A percentile compares a stretch with the other conserved stretches of the same genome.
Evolutionary conservation across 2,329 filamentous ascomycete genomes (phyloP).

Genomic region (Xylariaceae sp.): DNA sequence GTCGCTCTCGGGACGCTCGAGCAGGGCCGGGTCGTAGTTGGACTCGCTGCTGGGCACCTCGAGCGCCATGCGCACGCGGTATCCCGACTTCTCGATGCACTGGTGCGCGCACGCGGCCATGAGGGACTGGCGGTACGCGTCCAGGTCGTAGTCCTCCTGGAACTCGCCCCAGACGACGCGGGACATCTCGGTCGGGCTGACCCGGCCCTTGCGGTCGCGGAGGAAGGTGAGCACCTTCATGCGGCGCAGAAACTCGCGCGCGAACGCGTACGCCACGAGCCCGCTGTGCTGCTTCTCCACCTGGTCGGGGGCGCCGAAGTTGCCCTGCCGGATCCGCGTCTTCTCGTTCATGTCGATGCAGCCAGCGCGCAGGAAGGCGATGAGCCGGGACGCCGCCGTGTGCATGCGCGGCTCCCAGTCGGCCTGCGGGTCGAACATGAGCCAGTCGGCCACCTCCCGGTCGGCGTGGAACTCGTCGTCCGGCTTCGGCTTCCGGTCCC

Average conservation of each 20-base stretch:
- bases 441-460: slow-evolving; percentile 15
- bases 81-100: slow-evolving; percentile 19
- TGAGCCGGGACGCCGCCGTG: slow-evolving; percentile 9
- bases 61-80: slow-evolving; percentile 17
- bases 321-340: too few relatives aligned
- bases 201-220: background rate
- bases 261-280: slow-evolving; percentile 21
- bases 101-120: slow-evolving; percentile 22
- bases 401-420: slow-evolving; percentile 5
- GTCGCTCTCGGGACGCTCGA: slow-evolving; percentile 7
- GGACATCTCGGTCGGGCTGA: background rate
- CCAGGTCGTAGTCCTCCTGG: slow-evolving; percentile 21
- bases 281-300: slow-evolving; percentile 20
- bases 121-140: slow-evolving; percentile 19
- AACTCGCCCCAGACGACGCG: slow-evolving; percentile 21
- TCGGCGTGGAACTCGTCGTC: slow-evolving; percentile 9
- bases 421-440: slow-evolving; percentile 19
- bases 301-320: too few relatives aligned
- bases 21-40: slow-evolving; percentile 9
- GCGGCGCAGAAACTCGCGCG: slow-evolving; percentile 23
- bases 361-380: slow-evolving; percentile 15
- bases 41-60: slow-evolving; percentile 24
- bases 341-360: slow-evolving; percentile 12
- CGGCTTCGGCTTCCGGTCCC: background rate
- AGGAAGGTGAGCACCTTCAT: slow-evolving; percentile 18